Conservation (phyloP, 75 land plant genomes). For the Pseudotsuga menziesii region DNA sequence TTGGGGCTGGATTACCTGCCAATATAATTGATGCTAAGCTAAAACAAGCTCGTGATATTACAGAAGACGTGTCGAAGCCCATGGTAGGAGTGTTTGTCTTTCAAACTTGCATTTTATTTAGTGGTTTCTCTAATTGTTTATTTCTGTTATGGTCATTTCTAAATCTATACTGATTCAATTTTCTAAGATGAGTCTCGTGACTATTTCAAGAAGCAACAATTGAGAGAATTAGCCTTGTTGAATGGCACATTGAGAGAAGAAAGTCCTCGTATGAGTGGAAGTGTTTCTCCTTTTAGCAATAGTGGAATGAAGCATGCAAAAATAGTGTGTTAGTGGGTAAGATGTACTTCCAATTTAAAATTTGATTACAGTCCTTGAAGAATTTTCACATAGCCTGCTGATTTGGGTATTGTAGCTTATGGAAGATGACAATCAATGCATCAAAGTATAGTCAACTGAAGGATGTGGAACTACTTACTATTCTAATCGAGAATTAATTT, state of each 20-base stretch:
- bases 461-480: conserved; percentile 4
- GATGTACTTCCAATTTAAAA: too few relatives aligned
- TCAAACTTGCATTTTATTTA: too few relatives aligned
- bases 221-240: conserved; percentile 83
- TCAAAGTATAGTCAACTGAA: not conserved
- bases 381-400: not conserved
- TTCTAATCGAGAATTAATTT: not conserved
- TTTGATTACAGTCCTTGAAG: too few relatives aligned
- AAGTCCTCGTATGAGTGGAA: conserved; percentile 57
- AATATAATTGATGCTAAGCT: conserved; percentile 63
- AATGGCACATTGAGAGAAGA: conserved; percentile 93
- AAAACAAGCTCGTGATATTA: conserved; percentile 61
- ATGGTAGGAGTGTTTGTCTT: conserved; percentile 40
- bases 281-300: conserved; percentile 74
- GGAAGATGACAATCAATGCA: not conserved
- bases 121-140: too few relatives aligned
- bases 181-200: conserved; percentile 83
- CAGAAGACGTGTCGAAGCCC: conserved; percentile 73
- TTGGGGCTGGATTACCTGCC: conserved; percentile 91
- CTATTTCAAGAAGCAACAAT: conserved; percentile 82
- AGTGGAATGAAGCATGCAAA: conserved; percentile 85
- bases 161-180: too few relatives aligned
- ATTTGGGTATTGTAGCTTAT: not conserved
- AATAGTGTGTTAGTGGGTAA: conserved; percentile 30
- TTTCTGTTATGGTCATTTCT: too few relatives aligned